These are phyloP conservation scores for Paralagenidium karlingii DNA, from an alignment of 352 stramenopile genomes.

Conservation along the genomic window DNA sequence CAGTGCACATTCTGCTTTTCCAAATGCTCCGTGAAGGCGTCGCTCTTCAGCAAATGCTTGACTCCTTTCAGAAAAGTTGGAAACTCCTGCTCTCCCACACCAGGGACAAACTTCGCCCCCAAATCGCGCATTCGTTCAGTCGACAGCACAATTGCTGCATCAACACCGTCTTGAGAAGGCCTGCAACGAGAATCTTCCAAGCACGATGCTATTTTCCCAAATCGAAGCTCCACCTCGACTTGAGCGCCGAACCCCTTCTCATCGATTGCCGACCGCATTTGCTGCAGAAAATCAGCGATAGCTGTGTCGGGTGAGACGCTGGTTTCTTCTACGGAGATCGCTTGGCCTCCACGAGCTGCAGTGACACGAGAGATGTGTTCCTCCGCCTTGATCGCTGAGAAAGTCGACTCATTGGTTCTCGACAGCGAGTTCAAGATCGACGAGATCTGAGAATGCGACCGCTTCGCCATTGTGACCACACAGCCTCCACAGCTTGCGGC, in stretches of 20 bases:
- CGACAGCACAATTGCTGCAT: slow-evolving; percentile 57
- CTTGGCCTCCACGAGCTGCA: slow-evolving; percentile 48
- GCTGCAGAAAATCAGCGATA: slow-evolving; percentile 70
- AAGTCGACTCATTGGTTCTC: slow-evolving; percentile 59
- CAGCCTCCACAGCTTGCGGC: too few species aligned
- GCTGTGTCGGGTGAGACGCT: slow-evolving; percentile 54
- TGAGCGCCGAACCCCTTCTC: slow-evolving; percentile 63
- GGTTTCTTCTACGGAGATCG: slow-evolving; percentile 54
- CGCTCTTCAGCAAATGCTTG: slow-evolving; percentile 50
- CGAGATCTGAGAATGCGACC: slow-evolving; percentile 11
- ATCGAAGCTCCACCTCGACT: slow-evolving; percentile 74
- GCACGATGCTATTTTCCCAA: slow-evolving; percentile 69
- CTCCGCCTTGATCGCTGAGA: slow-evolving; percentile 62
- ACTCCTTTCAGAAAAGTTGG: slow-evolving; percentile 48
- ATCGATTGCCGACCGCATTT: slow-evolving; percentile 64
- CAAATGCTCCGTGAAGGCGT: slow-evolving; percentile 56
- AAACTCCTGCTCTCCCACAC: slow-evolving; percentile 59
- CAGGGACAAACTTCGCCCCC: slow-evolving; percentile 69
- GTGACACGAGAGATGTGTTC: slow-evolving; percentile 61
- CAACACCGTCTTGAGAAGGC: slow-evolving; percentile 49
- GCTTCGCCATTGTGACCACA: slow-evolving; percentile 68
- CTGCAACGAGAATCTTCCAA: slow-evolving; percentile 62
- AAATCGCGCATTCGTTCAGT: slow-evolving; percentile 68
- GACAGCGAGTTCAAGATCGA: slow-evolving; percentile 67
- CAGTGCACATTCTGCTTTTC: slow-evolving; percentile 76